Conservation (phyloP, 495 filamentous ascomycete genomes). For the Sporormia fimetaria region DNA sequence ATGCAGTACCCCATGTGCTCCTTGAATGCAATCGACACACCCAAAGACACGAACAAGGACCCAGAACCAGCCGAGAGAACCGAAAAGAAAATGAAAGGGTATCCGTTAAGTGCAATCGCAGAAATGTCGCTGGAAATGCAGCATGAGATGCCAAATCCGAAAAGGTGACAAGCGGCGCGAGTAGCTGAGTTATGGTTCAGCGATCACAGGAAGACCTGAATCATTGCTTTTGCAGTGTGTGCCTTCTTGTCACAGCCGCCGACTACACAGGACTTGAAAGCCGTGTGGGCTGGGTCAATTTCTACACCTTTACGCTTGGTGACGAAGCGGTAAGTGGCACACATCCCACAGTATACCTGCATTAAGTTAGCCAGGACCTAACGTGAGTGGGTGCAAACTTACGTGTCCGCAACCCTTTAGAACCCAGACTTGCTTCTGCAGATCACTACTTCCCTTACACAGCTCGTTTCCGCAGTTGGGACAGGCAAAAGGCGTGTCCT, state of each 20-base stretch:
- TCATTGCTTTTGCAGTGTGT: constrained; percentile 20
- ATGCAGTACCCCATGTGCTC: too few species aligned
- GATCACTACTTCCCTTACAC: constrained; percentile 44
- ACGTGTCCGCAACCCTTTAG: constrained; percentile 68
- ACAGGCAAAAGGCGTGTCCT: constrained; percentile 56
- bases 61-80: too few species aligned
- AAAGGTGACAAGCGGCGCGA: too few species aligned
- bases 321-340: constrained; percentile 40
- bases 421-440: constrained; percentile 61
- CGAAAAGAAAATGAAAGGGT: too few species aligned
- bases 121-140: too few species aligned
- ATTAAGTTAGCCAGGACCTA: background rate
- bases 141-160: background rate
- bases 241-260: constrained; percentile 29
- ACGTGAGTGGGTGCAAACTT: constrained; percentile 29
- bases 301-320: constrained; percentile 26
- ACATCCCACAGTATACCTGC: constrained; percentile 64
- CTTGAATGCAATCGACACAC: too few species aligned
- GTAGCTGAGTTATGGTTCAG: too few species aligned
- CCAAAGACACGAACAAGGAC: too few species aligned
- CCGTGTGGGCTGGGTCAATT: constrained; percentile 8
- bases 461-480: constrained; percentile 63
- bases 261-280: constrained; percentile 32
- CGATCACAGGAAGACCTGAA: constrained; percentile 33
- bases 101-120: too few species aligned